These are phyloP conservation scores for Lepidium campestre DNA, from an alignment of 441 rosid genomes.

Conservation along the genomic window DNA sequence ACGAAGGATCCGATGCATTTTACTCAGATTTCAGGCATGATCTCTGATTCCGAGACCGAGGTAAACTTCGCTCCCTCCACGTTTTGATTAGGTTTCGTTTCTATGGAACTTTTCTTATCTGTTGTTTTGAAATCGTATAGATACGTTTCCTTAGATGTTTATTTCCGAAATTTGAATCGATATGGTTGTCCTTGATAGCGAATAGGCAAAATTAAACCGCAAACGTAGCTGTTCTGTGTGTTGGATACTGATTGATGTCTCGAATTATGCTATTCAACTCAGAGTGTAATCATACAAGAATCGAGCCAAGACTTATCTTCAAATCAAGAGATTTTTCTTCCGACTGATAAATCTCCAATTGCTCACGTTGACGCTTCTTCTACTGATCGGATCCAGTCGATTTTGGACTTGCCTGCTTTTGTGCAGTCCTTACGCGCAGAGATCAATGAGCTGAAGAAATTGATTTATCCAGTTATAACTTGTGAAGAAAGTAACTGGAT, in stretches of 20 bases:
- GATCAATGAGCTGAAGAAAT: conserved; percentile 19
- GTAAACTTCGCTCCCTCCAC: conserved; percentile 9
- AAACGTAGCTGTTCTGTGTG: not conserved
- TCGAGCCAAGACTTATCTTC: conserved; percentile 14
- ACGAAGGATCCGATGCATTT: conserved; percentile 5
- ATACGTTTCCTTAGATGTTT: not conserved
- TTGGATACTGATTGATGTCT: not conserved
- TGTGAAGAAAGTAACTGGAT: conserved; percentile 14
- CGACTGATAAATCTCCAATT: conserved; percentile 13
- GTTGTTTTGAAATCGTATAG: not conserved
- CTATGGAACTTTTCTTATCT: not conserved
- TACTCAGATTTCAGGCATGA: conserved; percentile 12
- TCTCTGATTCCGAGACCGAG: conserved; percentile 29
- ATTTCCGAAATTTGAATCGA: not conserved
- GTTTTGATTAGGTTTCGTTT: conserved; percentile 2
- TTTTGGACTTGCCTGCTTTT: conserved; percentile 5
- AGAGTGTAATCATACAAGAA: conserved; percentile 25
- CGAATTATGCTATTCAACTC: not conserved
- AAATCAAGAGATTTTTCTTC: conserved; percentile 9
- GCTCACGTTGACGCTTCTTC: conserved; percentile 9
- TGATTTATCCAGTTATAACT: not conserved
- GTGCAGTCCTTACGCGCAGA: conserved; percentile 20
- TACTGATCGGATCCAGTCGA: conserved; percentile 14
- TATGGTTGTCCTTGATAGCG: not conserved
- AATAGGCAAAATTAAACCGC: not conserved